These are phyloP conservation scores for Eutrema yunnanense DNA, from an alignment of 345 rosid species.

Conservation along the genomic window DNA sequence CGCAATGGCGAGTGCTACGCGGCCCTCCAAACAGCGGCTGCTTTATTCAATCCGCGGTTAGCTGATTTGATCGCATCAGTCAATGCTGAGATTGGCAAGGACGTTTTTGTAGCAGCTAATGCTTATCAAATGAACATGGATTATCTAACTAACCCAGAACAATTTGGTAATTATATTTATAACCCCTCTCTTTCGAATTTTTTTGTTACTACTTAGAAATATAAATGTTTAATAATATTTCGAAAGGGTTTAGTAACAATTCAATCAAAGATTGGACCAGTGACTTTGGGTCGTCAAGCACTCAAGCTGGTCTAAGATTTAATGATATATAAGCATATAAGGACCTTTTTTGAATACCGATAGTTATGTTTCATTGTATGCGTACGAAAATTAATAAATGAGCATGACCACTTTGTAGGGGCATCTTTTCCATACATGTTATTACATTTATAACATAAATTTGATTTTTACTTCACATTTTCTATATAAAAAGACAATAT, in stretches of 20 bases:
- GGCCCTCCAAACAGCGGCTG: constrained; percentile 58
- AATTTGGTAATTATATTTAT: constrained; percentile 38
- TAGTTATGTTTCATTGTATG: not conserved
- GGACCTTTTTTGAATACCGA: constrained; percentile 2
- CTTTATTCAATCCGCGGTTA: constrained; percentile 62
- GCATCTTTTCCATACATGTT: constrained; percentile 9
- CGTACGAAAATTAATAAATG: constrained; percentile 16
- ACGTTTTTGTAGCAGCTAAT: constrained; percentile 54
- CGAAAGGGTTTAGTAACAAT: not conserved
- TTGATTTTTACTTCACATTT: not conserved
- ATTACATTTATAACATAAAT: constrained; percentile 4
- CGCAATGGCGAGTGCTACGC: constrained; percentile 61
- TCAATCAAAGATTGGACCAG: not conserved
- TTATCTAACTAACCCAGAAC: constrained; percentile 52
- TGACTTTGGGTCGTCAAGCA: not conserved
- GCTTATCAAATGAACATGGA: constrained; percentile 45
- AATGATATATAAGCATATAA: not conserved
- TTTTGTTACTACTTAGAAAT: not conserved
- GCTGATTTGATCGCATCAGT: constrained; percentile 41
- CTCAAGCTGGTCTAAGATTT: not conserved
- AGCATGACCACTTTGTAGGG: constrained; percentile 13
- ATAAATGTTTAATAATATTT: not conserved
- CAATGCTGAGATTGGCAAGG: constrained; percentile 47
- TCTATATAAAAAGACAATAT: not conserved
- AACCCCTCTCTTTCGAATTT: not conserved